Evolutionary conservation across 768 basidiomycete species (phyloP).

Genomic region (Chlorophyllum brunneum): DNA sequence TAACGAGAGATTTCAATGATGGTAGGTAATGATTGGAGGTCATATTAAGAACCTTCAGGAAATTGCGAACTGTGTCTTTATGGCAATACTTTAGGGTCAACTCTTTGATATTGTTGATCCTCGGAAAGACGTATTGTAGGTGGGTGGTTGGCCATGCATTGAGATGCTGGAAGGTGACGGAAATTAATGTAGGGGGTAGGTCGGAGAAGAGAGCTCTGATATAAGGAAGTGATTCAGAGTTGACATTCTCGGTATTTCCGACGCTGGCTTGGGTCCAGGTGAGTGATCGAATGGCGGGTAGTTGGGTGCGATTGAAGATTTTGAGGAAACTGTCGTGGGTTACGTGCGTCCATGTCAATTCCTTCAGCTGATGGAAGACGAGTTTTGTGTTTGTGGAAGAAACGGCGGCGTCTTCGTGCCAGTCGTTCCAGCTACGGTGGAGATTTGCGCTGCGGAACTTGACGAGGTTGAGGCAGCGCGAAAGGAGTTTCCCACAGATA

Average conservation of each 20-base stretch:
- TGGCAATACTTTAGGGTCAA: not conserved
- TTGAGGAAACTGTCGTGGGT: not conserved
- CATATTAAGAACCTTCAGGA: not conserved
- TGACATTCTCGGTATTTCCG: not conserved
- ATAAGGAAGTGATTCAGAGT: not conserved
- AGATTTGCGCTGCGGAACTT: not conserved
- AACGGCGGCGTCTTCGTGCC: not conserved
- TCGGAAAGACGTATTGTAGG: not conserved
- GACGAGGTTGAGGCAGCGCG: not conserved
- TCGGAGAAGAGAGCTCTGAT: not conserved
- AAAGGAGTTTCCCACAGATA: not conserved
- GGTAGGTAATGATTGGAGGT: not conserved
- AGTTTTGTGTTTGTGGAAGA: not conserved
- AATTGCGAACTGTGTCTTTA: not conserved
- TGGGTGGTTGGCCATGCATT: not conserved
- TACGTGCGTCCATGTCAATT: not conserved
- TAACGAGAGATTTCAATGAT: not conserved
- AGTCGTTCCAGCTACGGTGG: not conserved
- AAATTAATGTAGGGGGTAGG: not conserved
- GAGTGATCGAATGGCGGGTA: not conserved
- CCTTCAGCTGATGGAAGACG: not conserved
- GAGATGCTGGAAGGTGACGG: constrained; percentile 1
- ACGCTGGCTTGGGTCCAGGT: not conserved
- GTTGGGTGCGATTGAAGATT: not conserved
- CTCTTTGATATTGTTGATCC: not conserved